A percentile compares a stretch with the other conserved stretches of the same genome.
Conservation (phyloP, 2,329 filamentous ascomycete species). For the Epichloe hybrida region DNA sequence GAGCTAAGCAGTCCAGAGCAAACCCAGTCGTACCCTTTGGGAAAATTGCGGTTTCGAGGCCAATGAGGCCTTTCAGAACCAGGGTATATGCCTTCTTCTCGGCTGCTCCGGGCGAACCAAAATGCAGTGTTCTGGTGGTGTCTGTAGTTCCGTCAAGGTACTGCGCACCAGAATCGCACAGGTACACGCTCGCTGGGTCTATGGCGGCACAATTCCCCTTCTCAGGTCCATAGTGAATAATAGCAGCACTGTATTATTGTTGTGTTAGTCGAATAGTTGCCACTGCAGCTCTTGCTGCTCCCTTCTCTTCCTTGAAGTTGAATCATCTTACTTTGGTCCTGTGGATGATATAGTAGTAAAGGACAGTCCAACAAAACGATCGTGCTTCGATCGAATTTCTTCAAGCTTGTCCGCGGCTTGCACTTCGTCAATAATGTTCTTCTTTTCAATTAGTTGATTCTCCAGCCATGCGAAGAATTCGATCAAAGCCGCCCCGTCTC, state of each 20-base stretch:
- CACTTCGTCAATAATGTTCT: slow-evolving; percentile 69
- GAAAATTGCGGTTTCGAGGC: slow-evolving; percentile 73
- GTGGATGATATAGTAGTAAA: slow-evolving; percentile 96
- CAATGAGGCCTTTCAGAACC: slow-evolving; percentile 88
- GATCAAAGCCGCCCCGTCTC: slow-evolving; percentile 80
- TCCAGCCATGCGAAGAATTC: slow-evolving; percentile 97
- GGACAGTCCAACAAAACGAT: slow-evolving; percentile 77
- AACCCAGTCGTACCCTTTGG: slow-evolving; percentile 93
- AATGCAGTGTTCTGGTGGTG: slow-evolving; percentile 86
- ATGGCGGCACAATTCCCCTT: slow-evolving; percentile 68
- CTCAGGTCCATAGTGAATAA: slow-evolving; percentile 93
- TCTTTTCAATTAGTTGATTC: slow-evolving; percentile 65
- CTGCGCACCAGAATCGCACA: slow-evolving; percentile 96
- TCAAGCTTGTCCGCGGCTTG: slow-evolving; percentile 86
- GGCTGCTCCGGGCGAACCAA: slow-evolving; percentile 67
- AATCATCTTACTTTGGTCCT: slow-evolving; percentile 48
- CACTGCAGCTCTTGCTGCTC: neutral
- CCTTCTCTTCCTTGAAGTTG: too few relatives aligned
- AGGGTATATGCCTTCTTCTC: slow-evolving; percentile 87
- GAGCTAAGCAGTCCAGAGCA: slow-evolving; percentile 74
- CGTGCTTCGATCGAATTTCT: slow-evolving; percentile 49
- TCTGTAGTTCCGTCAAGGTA: slow-evolving; percentile 94
- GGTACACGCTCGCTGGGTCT: slow-evolving; percentile 74
- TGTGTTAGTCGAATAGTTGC: neutral
- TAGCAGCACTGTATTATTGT: slow-evolving; percentile 53